Evolutionary conservation across 169 alveolate species (phyloP).

Genomic region (Sarcocystis neurona): DNA sequence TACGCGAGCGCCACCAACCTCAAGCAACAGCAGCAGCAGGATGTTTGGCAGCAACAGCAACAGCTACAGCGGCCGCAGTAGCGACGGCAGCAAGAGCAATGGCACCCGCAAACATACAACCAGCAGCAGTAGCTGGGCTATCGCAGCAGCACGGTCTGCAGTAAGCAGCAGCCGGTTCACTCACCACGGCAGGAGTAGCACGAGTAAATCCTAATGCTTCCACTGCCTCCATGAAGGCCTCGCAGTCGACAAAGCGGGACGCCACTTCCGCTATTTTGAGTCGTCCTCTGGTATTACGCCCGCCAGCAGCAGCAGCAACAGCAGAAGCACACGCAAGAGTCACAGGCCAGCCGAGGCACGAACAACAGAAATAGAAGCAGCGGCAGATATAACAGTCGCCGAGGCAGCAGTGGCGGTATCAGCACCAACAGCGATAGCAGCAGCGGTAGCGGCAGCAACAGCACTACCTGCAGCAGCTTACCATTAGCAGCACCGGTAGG

Average conservation of each 20-base stretch:
- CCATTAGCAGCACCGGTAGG: no score
- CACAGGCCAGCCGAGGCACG: background rate
- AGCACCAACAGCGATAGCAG: background rate
- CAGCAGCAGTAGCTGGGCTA: no score
- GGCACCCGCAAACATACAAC: no score
- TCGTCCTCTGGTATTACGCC: constrained; percentile 27
- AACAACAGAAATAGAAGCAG: background rate
- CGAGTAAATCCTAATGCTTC: constrained; percentile 46
- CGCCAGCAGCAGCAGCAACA: background rate
- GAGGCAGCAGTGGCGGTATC: background rate
- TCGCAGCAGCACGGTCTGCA: no score
- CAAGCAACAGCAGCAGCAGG: no score
- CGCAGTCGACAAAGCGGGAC: constrained; percentile 32
- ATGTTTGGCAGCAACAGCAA: no score
- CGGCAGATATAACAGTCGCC: background rate
- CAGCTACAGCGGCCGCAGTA: no score
- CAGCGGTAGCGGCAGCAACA: background rate
- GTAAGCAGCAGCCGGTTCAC: no score
- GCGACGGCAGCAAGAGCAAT: no score
- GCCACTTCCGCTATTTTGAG: constrained; percentile 58
- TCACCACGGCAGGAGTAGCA: background rate
- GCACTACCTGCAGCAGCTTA: no score
- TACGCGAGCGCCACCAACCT: no score
- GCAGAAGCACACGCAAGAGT: background rate
- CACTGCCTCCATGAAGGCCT: constrained; percentile 36